phyloP scores from a whole-genome alignment of 2,329 filamentous ascomycete genomes.

The Colletotrichum viniferum region DNA sequence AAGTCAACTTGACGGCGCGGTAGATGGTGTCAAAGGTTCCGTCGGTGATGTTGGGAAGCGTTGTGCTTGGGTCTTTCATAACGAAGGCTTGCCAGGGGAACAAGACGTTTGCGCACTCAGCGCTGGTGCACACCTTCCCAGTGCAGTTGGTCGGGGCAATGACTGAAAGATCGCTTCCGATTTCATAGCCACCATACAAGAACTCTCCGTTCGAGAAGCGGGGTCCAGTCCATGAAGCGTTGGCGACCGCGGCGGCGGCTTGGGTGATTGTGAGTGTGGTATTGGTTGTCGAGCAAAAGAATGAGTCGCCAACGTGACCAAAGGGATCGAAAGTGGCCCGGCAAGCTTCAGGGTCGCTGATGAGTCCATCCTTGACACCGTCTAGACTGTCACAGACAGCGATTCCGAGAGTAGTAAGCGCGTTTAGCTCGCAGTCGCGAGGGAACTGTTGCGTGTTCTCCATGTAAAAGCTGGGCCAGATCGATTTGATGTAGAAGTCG shows the following conservation, averaged over 20 bases:
- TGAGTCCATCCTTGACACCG: neutral
- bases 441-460: neutral
- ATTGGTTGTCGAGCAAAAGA: conserved; percentile 21
- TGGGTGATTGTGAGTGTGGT: neutral
- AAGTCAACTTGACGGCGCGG: neutral
- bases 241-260: neutral
- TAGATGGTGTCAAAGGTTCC: neutral
- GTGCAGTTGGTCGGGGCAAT: neutral
- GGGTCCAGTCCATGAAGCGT: neutral
- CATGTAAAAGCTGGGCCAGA: conserved; percentile 1
- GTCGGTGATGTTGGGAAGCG: neutral
- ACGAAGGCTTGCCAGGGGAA: neutral
- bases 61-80: neutral
- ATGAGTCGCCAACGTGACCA: neutral
- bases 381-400: neutral
- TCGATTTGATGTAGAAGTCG: neutral
- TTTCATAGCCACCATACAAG: neutral
- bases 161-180: neutral
- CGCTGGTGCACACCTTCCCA: neutral
- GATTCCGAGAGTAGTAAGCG: conserved; percentile 24
- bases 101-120: neutral
- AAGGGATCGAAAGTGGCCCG: conserved; percentile 24
- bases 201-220: neutral
- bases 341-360: neutral
- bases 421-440: conserved; percentile 27